These are phyloP conservation scores for Backusella macrospora DNA, from an alignment of 192 early-diverging fungal species.

Conservation along the genomic window DNA sequence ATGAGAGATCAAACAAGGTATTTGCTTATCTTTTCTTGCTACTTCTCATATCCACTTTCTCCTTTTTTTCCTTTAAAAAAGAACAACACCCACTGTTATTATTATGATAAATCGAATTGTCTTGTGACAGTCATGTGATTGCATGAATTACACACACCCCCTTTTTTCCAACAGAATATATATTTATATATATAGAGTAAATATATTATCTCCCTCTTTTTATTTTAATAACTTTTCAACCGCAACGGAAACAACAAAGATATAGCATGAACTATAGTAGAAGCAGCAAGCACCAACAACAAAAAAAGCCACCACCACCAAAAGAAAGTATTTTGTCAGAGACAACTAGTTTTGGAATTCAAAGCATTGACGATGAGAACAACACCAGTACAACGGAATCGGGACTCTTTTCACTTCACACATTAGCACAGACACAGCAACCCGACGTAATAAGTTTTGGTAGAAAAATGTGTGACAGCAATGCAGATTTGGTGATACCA, in stretches of 20 bases:
- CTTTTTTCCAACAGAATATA: not conserved
- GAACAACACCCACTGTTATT: not conserved
- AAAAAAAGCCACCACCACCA: not conserved
- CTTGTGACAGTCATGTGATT: slow-evolving; percentile 4
- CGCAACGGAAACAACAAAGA: no score
- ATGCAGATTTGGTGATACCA: slow-evolving; percentile 23
- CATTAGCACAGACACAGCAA: not conserved
- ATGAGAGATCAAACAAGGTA: not conserved
- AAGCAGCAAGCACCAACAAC: not conserved
- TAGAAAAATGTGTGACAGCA: slow-evolving; percentile 18
- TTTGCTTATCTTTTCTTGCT: not conserved
- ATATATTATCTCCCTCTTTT: not conserved
- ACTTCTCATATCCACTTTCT: not conserved
- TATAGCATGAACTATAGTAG: not conserved
- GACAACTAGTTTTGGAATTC: not conserved
- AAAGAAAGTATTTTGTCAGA: not conserved
- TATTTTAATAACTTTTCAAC: not conserved
- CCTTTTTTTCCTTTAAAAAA: not conserved
- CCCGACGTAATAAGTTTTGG: slow-evolving; percentile 7
- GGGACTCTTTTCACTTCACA: slow-evolving; percentile 10
- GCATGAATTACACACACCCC: slow-evolving; percentile 5
- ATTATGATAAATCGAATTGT: not conserved
- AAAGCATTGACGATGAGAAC: slow-evolving; percentile 2
- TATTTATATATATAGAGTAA: not conserved
- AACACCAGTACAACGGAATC: not conserved